Percentiles rank a stretch among this genome's conserved stretches.
Conservation (phyloP, 176 grass and related monocot species). For the Lolium multiflorum region DNA sequence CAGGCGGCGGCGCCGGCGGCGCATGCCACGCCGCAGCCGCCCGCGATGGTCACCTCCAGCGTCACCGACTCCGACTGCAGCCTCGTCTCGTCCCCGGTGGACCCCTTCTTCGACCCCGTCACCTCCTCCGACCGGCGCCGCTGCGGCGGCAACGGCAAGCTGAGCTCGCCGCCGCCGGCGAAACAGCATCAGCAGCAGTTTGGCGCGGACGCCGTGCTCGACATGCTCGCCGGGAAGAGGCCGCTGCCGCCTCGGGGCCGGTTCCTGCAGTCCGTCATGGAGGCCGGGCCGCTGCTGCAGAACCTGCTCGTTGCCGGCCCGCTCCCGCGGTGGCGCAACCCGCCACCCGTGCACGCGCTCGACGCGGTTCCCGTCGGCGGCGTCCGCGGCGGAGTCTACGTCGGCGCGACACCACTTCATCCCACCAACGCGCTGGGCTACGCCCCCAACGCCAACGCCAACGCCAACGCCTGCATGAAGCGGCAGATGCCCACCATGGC, state of each 20-base stretch:
- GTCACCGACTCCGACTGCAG: conserved; percentile 77
- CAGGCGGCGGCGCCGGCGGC: conserved; percentile 6
- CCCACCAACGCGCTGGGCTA: too few relatives aligned
- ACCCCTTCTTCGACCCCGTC: conserved; percentile 79
- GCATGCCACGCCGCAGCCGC: neutral
- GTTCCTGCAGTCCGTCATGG: conserved; percentile 71
- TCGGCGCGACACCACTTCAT: too few relatives aligned
- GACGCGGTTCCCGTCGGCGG: too few relatives aligned
- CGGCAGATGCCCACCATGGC: too few relatives aligned
- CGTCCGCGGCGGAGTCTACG: too few relatives aligned
- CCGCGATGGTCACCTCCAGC: conserved; percentile 56
- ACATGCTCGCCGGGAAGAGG: conserved; percentile 55
- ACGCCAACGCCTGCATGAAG: too few relatives aligned
- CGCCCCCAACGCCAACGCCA: too few relatives aligned
- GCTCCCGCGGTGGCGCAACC: too few relatives aligned
- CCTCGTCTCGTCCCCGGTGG: conserved; percentile 67
- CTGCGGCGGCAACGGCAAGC: conserved; percentile 17
- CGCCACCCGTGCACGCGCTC: too few relatives aligned
- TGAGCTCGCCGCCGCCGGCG: conserved; percentile 4
- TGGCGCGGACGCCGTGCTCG: conserved; percentile 45
- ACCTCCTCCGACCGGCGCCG: conserved; percentile 57
- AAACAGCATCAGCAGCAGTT: neutral
- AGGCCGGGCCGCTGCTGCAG: too few relatives aligned
- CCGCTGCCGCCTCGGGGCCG: conserved; percentile 69
- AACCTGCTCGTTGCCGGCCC: too few relatives aligned